Evolutionary conservation across 345 rosid genomes (phyloP), one percentile per base, ranked within the genome.

Genomic region (Linum lewisii): DNA sequence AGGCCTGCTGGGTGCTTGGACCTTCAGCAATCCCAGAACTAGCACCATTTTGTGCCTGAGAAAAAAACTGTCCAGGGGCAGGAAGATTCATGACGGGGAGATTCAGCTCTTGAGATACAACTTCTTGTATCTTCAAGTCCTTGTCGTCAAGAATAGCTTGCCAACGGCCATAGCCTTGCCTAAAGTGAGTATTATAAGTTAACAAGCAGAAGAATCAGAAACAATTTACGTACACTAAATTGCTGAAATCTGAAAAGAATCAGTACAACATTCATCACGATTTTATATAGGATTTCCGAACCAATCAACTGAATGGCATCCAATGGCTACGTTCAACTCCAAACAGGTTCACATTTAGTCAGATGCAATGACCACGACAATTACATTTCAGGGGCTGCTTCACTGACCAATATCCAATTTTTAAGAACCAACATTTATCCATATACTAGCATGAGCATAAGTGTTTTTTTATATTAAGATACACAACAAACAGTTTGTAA

Each of bases 121-220:
- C 65, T 69, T 90, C 96, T 73, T 82, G 97, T 64, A 94, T 71
- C 77, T 71, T 80, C 83, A 87, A 69, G 66, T 82, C 99, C 77
- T 80, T 90, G 74, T 94, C 97, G 75, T 94, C 97, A 67, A 87
- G 87, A 67, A 94, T 90, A 34, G 97, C 96, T 81, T 90, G 99
- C 99, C 99, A 90, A 75, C 97, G 83, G 74, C 99, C 99, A 52
- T 90, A 94, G 38, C 99, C 99, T 75, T 94, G 99, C 87, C 99
- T 94, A 18, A 21, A 62, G 53, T 60, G 14, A 42, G 47, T 11
- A 42, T 16, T 7, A 42, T 11, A 11, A 42, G 18, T 42, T 42
- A 42, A 42, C 14, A 11, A 42, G 47, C 13, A 16, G 16, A 42
- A 7, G 47, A 42, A 42, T 42, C 47, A 42, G 47, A 42, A 42